Evolutionary conservation across 106 monocot genomes (phyloP), one percentile per base, ranked within the genome.

Genomic region (Iris macrosiphon): DNA sequence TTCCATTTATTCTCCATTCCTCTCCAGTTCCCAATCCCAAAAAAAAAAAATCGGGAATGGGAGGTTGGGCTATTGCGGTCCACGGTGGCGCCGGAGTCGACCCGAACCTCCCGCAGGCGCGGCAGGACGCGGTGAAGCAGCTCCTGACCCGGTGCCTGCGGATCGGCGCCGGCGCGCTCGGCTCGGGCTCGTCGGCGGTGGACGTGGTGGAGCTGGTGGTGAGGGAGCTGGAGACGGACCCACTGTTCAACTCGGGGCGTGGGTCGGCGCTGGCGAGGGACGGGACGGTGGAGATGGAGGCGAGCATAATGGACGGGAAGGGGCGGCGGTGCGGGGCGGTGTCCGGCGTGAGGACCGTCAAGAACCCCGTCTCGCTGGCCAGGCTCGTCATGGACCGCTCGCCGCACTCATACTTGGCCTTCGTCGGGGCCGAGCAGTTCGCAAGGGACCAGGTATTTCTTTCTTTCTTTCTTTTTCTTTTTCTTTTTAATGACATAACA

Each of bases 211-310:
- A 98, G 61, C 6, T 68, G 44, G 80, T 98, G 63, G 96, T 98
- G 29, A 49, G 96, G 32, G 83, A 87, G 37, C 47, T 98, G 25
- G 96, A 98, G 67, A 67, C 80, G 5, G 96, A 98, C 39, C 90
- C 96, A 13, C 17, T 87, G 21, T 98, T 98, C 75, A 98, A 90
- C 51, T 89, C 90, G 6, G 96, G 96, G 1, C 51, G 86, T 0
- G 96, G 96, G 6, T 98, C 96, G 0, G 90, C 90, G 8, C 55
- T 98, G 10, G 83, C 86, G 6, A 29, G 69, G 8, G 46, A 41
- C 4, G 96, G 96, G 9, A 87, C 83, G 52, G 96, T 77, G 30
- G 96, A 98, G 80, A 98, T 98, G 96, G 96, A 98, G 74, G 90
- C 96, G 9, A 98, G 96, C 64, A 90, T 90, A 57, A 98, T 98